A percentile compares a stretch with the other conserved stretches of the same genome.
These are phyloP conservation scores for Plasmodium knowlesi DNA, from an alignment of 169 alveolate genomes.

Conservation along the genomic window DNA sequence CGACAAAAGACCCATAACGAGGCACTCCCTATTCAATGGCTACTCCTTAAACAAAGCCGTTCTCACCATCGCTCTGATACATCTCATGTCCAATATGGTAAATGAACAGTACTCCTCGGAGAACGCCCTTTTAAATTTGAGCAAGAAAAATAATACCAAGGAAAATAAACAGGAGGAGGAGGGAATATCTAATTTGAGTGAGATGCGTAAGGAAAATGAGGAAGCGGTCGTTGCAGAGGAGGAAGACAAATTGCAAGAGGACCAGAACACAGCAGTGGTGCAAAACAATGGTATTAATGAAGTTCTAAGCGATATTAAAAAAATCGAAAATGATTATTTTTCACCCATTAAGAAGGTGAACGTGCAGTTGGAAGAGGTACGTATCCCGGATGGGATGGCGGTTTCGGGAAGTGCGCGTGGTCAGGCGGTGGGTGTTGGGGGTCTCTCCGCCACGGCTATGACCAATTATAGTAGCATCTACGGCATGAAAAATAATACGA, in stretches of 20 bases:
- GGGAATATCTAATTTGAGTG: constrained; percentile 49
- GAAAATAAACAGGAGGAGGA: constrained; percentile 17
- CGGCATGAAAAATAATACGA: neutral
- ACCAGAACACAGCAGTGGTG: neutral
- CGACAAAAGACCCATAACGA: constrained; percentile 81
- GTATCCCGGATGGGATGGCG: too few relatives aligned
- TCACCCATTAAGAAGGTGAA: neutral
- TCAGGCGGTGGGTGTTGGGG: neutral
- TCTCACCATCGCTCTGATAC: constrained; percentile 77
- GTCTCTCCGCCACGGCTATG: neutral
- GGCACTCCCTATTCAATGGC: constrained; percentile 81
- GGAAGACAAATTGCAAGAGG: constrained; percentile 2
- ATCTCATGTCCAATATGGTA: constrained; percentile 66
- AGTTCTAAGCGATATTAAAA: constrained; percentile 5
- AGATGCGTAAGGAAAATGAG: constrained; percentile 10
- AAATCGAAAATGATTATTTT: constrained; percentile 29
- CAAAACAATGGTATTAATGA: neutral
- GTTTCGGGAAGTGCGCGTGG: neutral
- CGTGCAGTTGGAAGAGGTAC: neutral
- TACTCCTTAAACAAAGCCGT: constrained; percentile 75
- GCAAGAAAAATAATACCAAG: constrained; percentile 69
- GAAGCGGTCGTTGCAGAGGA: constrained; percentile 29
- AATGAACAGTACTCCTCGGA: constrained; percentile 76
- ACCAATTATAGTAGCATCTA: neutral
- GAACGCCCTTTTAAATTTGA: constrained; percentile 71